phyloP scores from a whole-genome alignment of 2,329 filamentous ascomycete species.

The Colletotrichum endophyticum region DNA sequence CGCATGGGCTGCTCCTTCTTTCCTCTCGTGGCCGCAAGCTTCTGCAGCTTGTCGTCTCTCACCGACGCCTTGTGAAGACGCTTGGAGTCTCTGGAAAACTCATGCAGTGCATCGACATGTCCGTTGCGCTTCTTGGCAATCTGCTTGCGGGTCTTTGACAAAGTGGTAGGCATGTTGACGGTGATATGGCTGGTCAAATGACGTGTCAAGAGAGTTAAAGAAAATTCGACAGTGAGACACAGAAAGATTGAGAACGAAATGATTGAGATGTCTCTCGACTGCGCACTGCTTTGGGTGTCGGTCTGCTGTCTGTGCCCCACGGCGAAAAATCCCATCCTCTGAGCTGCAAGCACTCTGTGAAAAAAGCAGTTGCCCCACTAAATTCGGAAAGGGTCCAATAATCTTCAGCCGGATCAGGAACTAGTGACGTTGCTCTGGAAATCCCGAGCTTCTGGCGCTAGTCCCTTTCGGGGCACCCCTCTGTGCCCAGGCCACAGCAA shows the following conservation, averaged over 20 bases:
- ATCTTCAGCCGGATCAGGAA: neutral
- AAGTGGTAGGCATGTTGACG: conserved; percentile 72
- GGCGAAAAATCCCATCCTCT: conserved; percentile 16
- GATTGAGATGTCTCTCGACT: neutral
- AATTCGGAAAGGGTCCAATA: conserved; percentile 5
- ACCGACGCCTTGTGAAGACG: conserved; percentile 79
- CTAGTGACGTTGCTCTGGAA: conserved; percentile 18
- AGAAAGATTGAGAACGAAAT: neutral
- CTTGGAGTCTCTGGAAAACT: conserved; percentile 86
- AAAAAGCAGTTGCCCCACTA: neutral
- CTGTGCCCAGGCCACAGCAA: neutral
- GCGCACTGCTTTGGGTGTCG: neutral
- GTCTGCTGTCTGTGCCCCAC: conserved; percentile 9
- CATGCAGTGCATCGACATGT: conserved; percentile 77
- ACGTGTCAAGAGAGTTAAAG: neutral
- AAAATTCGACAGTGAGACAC: neutral
- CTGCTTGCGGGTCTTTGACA: conserved; percentile 86
- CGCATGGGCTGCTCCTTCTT: conserved; percentile 78
- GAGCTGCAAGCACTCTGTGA: neutral
- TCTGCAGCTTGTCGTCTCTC: conserved; percentile 82
- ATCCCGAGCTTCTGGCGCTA: neutral
- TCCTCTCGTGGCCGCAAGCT: conserved; percentile 69
- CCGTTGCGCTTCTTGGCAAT: conserved; percentile 86
- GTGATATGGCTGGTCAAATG: neutral
- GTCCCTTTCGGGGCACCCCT: neutral